Evolutionary conservation across 441 rosid genomes (phyloP).

Genomic region (Aleurites moluccanus): DNA sequence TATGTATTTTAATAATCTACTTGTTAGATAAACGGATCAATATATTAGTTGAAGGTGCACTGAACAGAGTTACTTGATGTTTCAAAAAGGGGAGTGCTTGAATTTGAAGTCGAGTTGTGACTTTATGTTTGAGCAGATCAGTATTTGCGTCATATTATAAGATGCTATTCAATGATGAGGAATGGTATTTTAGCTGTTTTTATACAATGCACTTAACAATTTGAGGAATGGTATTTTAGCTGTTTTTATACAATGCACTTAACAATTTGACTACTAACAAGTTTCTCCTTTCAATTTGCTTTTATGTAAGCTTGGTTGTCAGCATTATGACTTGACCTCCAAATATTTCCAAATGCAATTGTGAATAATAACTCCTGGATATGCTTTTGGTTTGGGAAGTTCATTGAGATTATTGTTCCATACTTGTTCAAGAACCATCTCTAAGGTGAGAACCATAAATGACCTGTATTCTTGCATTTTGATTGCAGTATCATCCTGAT

Average conservation of each 20-base stretch:
- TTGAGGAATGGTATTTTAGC: too few relatives aligned
- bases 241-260: too few relatives aligned
- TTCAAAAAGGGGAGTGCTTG: neutral
- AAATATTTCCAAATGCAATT: neutral
- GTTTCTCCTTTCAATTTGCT: neutral
- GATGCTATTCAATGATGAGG: too few relatives aligned
- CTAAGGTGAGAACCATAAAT: constrained; percentile 3
- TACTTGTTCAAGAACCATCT: neutral
- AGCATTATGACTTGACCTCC: neutral
- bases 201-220: too few relatives aligned
- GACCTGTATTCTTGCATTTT: constrained; percentile 19
- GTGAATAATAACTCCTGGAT: neutral
- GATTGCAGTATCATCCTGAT: constrained; percentile 86
- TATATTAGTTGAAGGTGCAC: neutral
- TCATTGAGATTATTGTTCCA: neutral
- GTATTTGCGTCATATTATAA: too few relatives aligned
- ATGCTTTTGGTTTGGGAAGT: neutral
- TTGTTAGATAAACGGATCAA: neutral
- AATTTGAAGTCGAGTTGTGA: neutral
- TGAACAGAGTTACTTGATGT: neutral
- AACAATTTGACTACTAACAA: too few relatives aligned
- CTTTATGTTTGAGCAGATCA: neutral
- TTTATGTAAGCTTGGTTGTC: neutral
- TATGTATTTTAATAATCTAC: too few relatives aligned
- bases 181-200: too few relatives aligned